Evolutionary conservation across 768 basidiomycete species (phyloP), one percentile per base, ranked within the genome.

Genomic region (Hypholoma sublateritium): DNA sequence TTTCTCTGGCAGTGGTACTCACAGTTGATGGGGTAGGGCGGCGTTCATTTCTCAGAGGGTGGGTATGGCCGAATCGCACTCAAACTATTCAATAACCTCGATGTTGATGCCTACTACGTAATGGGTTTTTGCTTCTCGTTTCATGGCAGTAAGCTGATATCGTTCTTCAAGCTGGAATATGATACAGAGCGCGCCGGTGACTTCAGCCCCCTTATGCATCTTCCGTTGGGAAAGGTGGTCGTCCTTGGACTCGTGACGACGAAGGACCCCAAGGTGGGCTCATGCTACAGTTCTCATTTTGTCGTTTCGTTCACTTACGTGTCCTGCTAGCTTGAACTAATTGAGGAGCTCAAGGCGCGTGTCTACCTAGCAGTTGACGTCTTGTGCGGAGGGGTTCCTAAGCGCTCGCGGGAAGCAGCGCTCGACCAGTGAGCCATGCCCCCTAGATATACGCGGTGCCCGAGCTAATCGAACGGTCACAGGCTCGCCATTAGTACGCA

Each of bases 161-260:
- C 25, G n/a, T 28, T 47, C 25, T 13, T 28, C 25, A 25, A 81
- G 84, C 75, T 87, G 37, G 85, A 86, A 69, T 87, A 85, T 65
- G 85, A 88, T 67, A 82, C 80, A 19, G 79, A 79, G 58, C 82
- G 84, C 46, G 79, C 84, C 2, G 86, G 86, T 21, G 78, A 81
- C 57, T 86, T 86, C 62, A 62, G 73, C 56, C 82, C 85, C 17
- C 75, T 86, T 13, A 79, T 72, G 64, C 65, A 73, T 59, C 73
- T 86, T 12, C 85, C 85, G 0, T 66, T 70, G 6, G 72, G 77
- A 59, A 80, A 79, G 62, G 70, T 73, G 13, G 80, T 67, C 21
- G 80, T 82, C 22, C 72, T 82, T 5, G 81, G 81, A 1, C 69
- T 82, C 35, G 76, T 82, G 28, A 79, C 80, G 4, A 79, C 79